phyloP scores from a whole-genome alignment of 805 yeast species.

The Myxozyma sirexii region DNA sequence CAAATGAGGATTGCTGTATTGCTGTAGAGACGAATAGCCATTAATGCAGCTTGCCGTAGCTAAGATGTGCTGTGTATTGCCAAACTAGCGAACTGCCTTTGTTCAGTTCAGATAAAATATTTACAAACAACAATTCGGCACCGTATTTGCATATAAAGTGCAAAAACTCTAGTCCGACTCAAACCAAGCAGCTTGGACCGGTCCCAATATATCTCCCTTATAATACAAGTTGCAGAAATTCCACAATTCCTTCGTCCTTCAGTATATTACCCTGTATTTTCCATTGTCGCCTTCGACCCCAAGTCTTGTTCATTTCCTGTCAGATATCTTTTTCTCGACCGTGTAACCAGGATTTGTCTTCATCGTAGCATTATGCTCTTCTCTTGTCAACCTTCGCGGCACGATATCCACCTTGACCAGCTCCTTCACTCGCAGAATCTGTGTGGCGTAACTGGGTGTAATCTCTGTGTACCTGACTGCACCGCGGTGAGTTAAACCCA shows the following conservation, averaged over 20 bases:
- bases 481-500: constrained; percentile 78
- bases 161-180: neutral
- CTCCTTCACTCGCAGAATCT: constrained; percentile 80
- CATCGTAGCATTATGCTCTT: constrained; percentile 57
- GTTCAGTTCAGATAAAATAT: neutral
- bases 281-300: no score
- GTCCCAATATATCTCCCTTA: no score
- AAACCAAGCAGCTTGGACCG: no score
- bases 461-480: constrained; percentile 72
- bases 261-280: neutral
- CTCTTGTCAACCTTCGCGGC: constrained; percentile 53
- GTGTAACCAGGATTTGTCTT: constrained; percentile 67
- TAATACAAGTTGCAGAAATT: neutral
- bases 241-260: neutral
- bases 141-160: neutral
- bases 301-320: no score
- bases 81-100: neutral
- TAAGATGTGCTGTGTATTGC: neutral
- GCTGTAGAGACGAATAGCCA: no score
- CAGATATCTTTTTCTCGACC: constrained; percentile 44
- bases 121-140: neutral
- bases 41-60: no score
- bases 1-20: no score
- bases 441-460: constrained; percentile 81
- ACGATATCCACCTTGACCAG: constrained; percentile 79